These are phyloP conservation scores for Vanrija sp. DNA, from an alignment of 1,284 basidiomycete species.

Conservation along the genomic window DNA sequence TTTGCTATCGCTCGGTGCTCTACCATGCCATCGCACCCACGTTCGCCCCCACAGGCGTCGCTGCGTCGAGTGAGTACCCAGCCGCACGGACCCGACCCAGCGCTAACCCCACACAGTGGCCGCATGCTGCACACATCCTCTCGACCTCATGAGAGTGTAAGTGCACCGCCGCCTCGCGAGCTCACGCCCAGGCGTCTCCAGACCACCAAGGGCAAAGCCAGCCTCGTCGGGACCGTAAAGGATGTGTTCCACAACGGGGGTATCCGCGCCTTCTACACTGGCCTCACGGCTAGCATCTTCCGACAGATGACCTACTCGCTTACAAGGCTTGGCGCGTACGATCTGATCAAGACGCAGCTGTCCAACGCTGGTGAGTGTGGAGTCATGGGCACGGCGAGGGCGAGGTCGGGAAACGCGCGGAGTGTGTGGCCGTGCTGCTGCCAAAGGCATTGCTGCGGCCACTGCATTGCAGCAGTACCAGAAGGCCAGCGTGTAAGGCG, in stretches of 20 bases:
- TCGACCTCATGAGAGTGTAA: slow-evolving; percentile 82
- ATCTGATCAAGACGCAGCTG: slow-evolving; percentile 37
- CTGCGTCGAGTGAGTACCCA: slow-evolving; percentile 63
- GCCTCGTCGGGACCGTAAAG: slow-evolving; percentile 29
- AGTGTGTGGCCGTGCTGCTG: no score
- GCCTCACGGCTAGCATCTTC: slow-evolving; percentile 47
- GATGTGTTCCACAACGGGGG: slow-evolving; percentile 24
- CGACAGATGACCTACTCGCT: slow-evolving; percentile 48
- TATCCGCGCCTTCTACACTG: slow-evolving; percentile 46
- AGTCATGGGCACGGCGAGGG: not conserved
- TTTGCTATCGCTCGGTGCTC: not conserved
- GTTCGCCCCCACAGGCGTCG: slow-evolving; percentile 56
- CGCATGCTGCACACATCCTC: slow-evolving; percentile 75
- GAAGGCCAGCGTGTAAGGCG: no score
- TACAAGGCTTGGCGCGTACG: slow-evolving; percentile 47
- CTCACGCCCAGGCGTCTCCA: slow-evolving; percentile 40
- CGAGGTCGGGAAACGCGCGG: not conserved
- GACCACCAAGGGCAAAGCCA: slow-evolving; percentile 34
- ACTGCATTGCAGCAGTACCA: no score
- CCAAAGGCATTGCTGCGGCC: no score
- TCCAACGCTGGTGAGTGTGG: slow-evolving; percentile 28
- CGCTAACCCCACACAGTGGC: slow-evolving; percentile 59
- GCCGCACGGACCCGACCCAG: not conserved
- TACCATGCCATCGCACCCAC: not conserved
- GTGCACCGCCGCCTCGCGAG: slow-evolving; percentile 3